Conservation (phyloP, 139 green algal genomes). For the Monoraphidium neglectum region DNA sequence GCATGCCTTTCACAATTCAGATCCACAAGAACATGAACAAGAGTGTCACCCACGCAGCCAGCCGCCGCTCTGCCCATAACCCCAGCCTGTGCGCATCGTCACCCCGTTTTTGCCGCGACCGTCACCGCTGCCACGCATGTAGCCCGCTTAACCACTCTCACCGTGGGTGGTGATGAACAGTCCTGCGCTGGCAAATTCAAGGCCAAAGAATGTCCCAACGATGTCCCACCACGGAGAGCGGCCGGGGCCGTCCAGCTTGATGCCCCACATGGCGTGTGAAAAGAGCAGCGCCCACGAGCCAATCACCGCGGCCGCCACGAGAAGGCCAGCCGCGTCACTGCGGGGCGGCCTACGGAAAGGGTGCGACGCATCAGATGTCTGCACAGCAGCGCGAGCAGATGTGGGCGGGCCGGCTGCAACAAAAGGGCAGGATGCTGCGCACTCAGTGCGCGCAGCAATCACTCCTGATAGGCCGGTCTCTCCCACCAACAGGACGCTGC, state of each 20-base stretch:
- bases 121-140: too few relatives aligned
- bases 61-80: too few relatives aligned
- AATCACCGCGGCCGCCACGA: slow-evolving; percentile 33
- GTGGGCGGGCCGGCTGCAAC: neutral
- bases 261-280: slow-evolving; percentile 34
- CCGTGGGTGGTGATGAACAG: slow-evolving; percentile 59
- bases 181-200: slow-evolving; percentile 44
- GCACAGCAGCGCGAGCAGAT: neutral
- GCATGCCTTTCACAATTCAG: too few relatives aligned
- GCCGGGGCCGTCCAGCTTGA: slow-evolving; percentile 11
- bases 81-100: too few relatives aligned
- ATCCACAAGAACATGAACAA: too few relatives aligned
- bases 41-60: too few relatives aligned
- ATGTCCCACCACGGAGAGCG: slow-evolving; percentile 27
- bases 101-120: too few relatives aligned
- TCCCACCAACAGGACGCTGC: neutral
- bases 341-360: slow-evolving; percentile 34
- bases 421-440: neutral
- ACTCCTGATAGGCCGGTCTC: neutral
- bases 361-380: neutral
- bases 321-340: slow-evolving; percentile 31
- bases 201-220: slow-evolving; percentile 27
- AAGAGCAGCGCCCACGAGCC: slow-evolving; percentile 37
- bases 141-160: too few relatives aligned
- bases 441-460: neutral